Evolutionary conservation across 768 basidiomycete species (phyloP).

Genomic region (Trametopsis cervina): DNA sequence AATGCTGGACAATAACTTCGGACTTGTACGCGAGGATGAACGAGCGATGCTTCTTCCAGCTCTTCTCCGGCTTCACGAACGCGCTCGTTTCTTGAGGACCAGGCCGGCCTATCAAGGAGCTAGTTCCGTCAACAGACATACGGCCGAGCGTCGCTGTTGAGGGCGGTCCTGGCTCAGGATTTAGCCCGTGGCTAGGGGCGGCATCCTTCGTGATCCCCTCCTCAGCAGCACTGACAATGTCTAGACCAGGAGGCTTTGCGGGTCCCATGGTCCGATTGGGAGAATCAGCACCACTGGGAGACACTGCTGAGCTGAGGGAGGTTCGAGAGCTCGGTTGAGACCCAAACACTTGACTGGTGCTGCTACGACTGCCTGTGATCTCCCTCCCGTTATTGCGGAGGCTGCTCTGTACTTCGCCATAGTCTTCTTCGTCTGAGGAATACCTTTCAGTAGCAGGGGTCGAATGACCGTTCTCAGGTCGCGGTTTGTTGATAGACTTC

Average conservation of each 20-base stretch:
- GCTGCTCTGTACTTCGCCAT: conserved; percentile 18
- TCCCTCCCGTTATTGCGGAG: conserved; percentile 3
- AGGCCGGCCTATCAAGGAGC: conserved; percentile 16
- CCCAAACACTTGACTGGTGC: conserved; percentile 3
- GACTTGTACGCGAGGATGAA: conserved; percentile 64
- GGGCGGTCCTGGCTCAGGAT: conserved; percentile 24
- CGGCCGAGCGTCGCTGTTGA: conserved; percentile 28
- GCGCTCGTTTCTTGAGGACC: not conserved
- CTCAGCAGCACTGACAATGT: conserved; percentile 46
- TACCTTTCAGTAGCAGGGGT: conserved; percentile 31
- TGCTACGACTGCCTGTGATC: conserved; percentile 7
- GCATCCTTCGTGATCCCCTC: conserved; percentile 66
- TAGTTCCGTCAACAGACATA: conserved; percentile 15
- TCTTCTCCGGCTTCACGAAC: conserved; percentile 9
- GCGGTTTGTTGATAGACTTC: conserved; percentile 58
- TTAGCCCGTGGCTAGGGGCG: conserved; percentile 48
- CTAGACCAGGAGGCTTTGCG: conserved; percentile 14
- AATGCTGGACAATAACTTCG: conserved; percentile 63
- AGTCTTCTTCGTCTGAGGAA: conserved; percentile 40
- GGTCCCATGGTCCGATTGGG: conserved; percentile 14
- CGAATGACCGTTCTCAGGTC: conserved; percentile 51
- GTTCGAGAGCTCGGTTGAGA: conserved; percentile 6
- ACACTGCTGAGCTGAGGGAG: conserved; percentile 10
- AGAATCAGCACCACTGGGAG: conserved; percentile 18
- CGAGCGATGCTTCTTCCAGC: conserved; percentile 48